phyloP scores from a whole-genome alignment of 1,284 basidiomycete species.

The Gomphus sp. region DNA sequence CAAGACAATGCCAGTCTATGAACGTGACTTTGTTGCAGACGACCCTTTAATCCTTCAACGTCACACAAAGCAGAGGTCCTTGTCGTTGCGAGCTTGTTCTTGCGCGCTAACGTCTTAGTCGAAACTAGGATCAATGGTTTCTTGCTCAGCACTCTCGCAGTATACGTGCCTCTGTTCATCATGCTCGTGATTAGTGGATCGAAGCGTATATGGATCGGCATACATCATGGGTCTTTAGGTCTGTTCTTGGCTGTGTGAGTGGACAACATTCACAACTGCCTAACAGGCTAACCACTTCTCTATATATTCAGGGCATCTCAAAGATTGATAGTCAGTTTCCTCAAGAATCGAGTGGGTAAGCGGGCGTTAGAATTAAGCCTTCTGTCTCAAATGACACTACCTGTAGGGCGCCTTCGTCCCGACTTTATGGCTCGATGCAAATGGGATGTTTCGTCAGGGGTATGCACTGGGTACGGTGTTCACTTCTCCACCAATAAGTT shows the following conservation, averaged over 20 bases:
- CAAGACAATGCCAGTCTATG: constrained; percentile 35
- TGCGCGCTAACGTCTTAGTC: not conserved
- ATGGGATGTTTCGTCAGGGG: constrained; percentile 39
- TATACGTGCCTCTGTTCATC: constrained; percentile 35
- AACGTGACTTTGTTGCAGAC: constrained; percentile 41
- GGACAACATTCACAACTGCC: not conserved
- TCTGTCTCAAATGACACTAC: not conserved
- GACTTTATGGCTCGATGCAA: constrained; percentile 61
- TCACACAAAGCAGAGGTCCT: constrained; percentile 28
- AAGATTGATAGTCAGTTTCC: constrained; percentile 26
- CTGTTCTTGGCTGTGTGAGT: constrained; percentile 38
- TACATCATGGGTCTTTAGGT: constrained; percentile 49
- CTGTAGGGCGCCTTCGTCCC: constrained; percentile 51
- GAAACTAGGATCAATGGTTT: constrained; percentile 36
- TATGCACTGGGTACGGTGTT: constrained; percentile 45
- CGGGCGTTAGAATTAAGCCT: not conserved
- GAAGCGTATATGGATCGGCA: constrained; percentile 36
- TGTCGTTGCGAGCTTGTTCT: not conserved
- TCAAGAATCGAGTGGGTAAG: constrained; percentile 55
- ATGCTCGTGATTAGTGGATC: constrained; percentile 27
- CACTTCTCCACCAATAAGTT: not conserved
- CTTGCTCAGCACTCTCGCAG: constrained; percentile 36
- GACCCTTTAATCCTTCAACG: constrained; percentile 47
- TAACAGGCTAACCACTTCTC: not conserved
- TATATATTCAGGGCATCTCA: constrained; percentile 29